Base-by-base conservation (phyloP, 2,329 filamentous ascomycete species). In the Cercospora canescens region DNA sequence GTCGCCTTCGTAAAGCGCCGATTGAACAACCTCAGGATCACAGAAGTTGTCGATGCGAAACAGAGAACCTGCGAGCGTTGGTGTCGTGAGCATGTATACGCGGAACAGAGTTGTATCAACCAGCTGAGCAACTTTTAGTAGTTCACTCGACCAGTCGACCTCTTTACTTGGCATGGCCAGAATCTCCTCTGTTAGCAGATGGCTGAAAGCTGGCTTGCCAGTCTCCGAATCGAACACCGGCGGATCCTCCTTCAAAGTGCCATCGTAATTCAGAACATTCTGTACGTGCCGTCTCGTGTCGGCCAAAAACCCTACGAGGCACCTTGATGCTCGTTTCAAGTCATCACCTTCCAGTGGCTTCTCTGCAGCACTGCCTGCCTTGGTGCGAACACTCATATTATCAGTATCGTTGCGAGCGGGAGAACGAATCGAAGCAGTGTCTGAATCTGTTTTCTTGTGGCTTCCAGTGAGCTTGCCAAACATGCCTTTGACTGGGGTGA, bases 21-120 rank as follows among this genome's bases (percentile, higher is more conserved):
- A 92, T 76, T 97, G 95, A 24, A 99, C 94, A 2, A 98, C 95
- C 32, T 92, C 90, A 0, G 95, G 94, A 73, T 99, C 94, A 78
- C 95, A 98, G 76, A 97, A 98, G 77, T 99, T 99, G 75, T 94
- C 90, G 60, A 98, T 92, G 26, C 95, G 93, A 81, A 99, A 98
- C 0, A 99, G 85, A 0, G 94, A 92, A 1, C 92, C 91, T 3
- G 93, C 93, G 11, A 99, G 84, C 6, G 90, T 88, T 4, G 95
- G 94, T 7, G 89, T 89, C 4, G 91, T 93, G 74, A 94, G 93
- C 94, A 99, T 98, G 78, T 97, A 96, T 0, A 93, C 91, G 16
- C 94, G 88, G 82, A 99, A 98, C 0, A 99, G 85, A 0, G 94
- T 94, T 0, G 95, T 99, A 76, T 99, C 95, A 6, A 98, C 93